Conservation (phyloP, 2,329 filamentous ascomycete genomes). For the Nannizzia gypsea region DNA sequence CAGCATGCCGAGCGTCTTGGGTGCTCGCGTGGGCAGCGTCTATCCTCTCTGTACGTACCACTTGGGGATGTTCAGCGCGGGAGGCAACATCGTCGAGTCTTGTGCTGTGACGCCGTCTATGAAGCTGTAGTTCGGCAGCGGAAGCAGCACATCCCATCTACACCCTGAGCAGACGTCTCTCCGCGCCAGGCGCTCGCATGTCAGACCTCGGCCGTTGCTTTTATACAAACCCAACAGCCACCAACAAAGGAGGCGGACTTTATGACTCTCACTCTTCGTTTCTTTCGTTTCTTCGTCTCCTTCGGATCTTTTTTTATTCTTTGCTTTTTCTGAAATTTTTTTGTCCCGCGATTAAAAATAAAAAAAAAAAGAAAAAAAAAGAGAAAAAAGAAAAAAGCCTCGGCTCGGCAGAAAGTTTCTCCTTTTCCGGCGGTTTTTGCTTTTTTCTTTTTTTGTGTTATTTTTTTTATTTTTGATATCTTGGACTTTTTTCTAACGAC, state of each 20-base stretch:
- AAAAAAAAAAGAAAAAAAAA: not conserved
- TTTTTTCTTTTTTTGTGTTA: not conserved
- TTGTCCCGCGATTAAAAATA: conserved; percentile 22
- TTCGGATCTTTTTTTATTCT: not conserved
- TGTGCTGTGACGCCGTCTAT: not conserved
- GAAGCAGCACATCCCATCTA: not conserved
- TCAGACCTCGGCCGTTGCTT: not conserved
- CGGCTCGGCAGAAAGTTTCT: not conserved
- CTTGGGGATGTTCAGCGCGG: conserved; percentile 36
- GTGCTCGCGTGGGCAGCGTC: no score
- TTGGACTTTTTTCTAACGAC: no score
- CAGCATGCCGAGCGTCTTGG: not conserved
- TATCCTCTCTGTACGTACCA: no score
- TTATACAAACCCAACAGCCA: not conserved
- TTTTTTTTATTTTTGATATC: no score
- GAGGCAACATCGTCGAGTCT: conserved; percentile 23
- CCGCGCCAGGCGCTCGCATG: not conserved
- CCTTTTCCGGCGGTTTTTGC: not conserved
- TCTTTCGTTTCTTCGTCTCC: not conserved
- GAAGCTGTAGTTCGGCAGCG: not conserved
- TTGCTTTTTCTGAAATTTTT: not conserved
- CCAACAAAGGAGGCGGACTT: not conserved
- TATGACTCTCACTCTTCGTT: no score
- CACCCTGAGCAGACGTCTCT: not conserved
- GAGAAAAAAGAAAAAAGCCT: not conserved